Evolutionary conservation across 2,329 filamentous ascomycete genomes (phyloP).

Genomic region (Penicillium sclerotigenum): DNA sequence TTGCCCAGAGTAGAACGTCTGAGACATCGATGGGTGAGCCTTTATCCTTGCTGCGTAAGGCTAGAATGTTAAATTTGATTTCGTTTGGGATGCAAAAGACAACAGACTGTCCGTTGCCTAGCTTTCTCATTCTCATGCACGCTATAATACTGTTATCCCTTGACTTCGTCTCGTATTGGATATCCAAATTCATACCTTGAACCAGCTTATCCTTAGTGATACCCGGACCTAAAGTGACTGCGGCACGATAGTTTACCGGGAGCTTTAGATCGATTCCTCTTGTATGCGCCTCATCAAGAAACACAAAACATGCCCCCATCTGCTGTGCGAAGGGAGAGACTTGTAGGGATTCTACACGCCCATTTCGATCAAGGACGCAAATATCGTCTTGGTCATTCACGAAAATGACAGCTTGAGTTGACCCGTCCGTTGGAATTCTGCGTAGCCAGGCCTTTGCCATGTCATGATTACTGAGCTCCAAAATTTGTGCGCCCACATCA

Average conservation of each 20-base stretch:
- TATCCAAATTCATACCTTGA: slow-evolving; percentile 53
- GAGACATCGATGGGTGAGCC: slow-evolving; percentile 42
- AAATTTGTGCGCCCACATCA: slow-evolving; percentile 67
- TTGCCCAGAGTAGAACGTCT: slow-evolving; percentile 60
- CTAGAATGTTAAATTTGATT: slow-evolving; percentile 53
- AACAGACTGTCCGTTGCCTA: slow-evolving; percentile 60
- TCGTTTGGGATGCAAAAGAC: slow-evolving; percentile 60
- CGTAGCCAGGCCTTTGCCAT: slow-evolving; percentile 57
- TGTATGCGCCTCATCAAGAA: slow-evolving; percentile 68
- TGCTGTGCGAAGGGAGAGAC: slow-evolving; percentile 58
- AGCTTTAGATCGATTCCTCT: slow-evolving; percentile 66
- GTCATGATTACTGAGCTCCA: slow-evolving; percentile 59
- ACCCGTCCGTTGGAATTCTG: slow-evolving; percentile 7
- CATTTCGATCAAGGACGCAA: slow-evolving; percentile 30
- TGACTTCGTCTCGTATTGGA: neutral
- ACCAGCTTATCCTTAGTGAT: slow-evolving; percentile 67
- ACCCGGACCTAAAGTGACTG: slow-evolving; percentile 63
- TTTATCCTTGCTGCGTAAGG: slow-evolving; percentile 10
- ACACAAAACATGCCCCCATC: slow-evolving; percentile 60
- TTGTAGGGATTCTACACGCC: slow-evolving; percentile 41
- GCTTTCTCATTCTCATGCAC: slow-evolving; percentile 68
- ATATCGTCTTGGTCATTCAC: slow-evolving; percentile 43
- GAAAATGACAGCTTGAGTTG: slow-evolving; percentile 53
- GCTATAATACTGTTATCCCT: slow-evolving; percentile 42
- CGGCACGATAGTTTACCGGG: slow-evolving; percentile 58